phyloP scores from a whole-genome alignment of 768 basidiomycete genomes.

The Lepiota brunneoincarnata region DNA sequence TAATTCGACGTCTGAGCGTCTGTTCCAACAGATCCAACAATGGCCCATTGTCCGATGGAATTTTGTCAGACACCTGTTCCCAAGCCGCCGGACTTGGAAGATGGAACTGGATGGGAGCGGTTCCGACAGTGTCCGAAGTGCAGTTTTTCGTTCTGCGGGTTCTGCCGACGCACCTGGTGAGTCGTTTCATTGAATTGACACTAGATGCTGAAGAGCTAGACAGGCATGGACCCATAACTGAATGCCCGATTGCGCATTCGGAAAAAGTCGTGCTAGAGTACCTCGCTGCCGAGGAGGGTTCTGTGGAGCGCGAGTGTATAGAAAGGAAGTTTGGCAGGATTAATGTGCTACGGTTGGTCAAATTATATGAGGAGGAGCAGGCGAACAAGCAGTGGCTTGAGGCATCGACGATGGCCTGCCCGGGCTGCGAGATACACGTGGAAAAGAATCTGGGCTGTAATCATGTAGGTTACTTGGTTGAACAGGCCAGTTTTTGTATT shows the following conservation, averaged over 20 bases:
- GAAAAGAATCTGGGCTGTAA: slow-evolving; percentile 84
- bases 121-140: slow-evolving; percentile 73
- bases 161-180: slow-evolving; percentile 80
- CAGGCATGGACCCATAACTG: slow-evolving; percentile 81
- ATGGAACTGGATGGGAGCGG: slow-evolving; percentile 68
- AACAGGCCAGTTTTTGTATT: slow-evolving; percentile 12
- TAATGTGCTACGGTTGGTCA: slow-evolving; percentile 60
- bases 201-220: not conserved
- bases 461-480: slow-evolving; percentile 66
- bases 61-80: slow-evolving; percentile 81
- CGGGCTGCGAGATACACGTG: slow-evolving; percentile 69
- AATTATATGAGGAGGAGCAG: slow-evolving; percentile 67
- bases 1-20: slow-evolving; percentile 13
- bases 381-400: slow-evolving; percentile 75
- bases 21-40: slow-evolving; percentile 59
- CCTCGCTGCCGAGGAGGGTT: slow-evolving; percentile 51
- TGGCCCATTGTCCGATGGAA: slow-evolving; percentile 76
- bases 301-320: slow-evolving; percentile 44
- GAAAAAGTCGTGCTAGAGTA: slow-evolving; percentile 69
- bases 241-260: slow-evolving; percentile 68
- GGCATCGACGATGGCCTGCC: slow-evolving; percentile 64
- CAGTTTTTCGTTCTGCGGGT: slow-evolving; percentile 77
- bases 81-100: slow-evolving; percentile 44
- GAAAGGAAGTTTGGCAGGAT: slow-evolving; percentile 64
- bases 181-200: slow-evolving; percentile 12